These are phyloP conservation scores for Aspergillus panamensis DNA, from an alignment of 495 filamentous ascomycete genomes.

Conservation along the genomic window DNA sequence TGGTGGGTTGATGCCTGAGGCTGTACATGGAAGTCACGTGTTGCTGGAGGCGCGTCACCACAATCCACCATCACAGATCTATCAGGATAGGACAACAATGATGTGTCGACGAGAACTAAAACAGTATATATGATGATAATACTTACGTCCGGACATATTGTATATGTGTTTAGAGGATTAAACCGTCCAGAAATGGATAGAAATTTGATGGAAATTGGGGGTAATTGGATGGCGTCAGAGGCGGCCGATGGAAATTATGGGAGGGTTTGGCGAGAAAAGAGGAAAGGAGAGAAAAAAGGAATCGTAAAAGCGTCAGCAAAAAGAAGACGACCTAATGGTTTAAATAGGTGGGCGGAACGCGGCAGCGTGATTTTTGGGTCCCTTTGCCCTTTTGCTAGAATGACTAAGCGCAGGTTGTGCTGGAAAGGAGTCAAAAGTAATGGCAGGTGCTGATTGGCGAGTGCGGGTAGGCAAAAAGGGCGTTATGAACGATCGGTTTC, in stretches of 20 bases:
- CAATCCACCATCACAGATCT: background rate
- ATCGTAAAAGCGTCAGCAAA: background rate
- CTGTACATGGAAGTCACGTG: conserved; percentile 18
- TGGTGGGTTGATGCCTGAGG: conserved; percentile 1
- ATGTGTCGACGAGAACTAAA: background rate
- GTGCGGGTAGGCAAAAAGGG: conserved; percentile 34
- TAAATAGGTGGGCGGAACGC: conserved; percentile 36
- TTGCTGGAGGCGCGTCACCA: conserved; percentile 3
- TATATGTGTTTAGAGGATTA: conserved; percentile 24
- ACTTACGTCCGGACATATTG: conserved; percentile 98
- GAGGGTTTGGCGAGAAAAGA: conserved; percentile 17
- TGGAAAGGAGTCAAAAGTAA: conserved; percentile 24
- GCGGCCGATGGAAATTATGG: conserved; percentile 19
- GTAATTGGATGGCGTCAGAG: conserved; percentile 17
- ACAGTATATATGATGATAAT: conserved; percentile 15
- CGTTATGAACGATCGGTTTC: conserved; percentile 46
- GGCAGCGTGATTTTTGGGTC: conserved; percentile 22
- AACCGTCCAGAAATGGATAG: conserved; percentile 24
- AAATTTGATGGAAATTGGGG: conserved; percentile 29
- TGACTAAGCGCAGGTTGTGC: conserved; percentile 30
- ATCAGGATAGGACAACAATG: conserved; percentile 12
- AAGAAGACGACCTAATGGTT: conserved; percentile 25
- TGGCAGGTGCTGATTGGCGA: conserved; percentile 42
- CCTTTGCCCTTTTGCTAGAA: conserved; percentile 18
- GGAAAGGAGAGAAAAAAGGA: conserved; percentile 22